Percentiles rank a stretch among this genome's conserved stretches.
phyloP scores from a whole-genome alignment of 2,329 filamentous ascomycete genomes.

The Gaeumannomyces tritici region DNA sequence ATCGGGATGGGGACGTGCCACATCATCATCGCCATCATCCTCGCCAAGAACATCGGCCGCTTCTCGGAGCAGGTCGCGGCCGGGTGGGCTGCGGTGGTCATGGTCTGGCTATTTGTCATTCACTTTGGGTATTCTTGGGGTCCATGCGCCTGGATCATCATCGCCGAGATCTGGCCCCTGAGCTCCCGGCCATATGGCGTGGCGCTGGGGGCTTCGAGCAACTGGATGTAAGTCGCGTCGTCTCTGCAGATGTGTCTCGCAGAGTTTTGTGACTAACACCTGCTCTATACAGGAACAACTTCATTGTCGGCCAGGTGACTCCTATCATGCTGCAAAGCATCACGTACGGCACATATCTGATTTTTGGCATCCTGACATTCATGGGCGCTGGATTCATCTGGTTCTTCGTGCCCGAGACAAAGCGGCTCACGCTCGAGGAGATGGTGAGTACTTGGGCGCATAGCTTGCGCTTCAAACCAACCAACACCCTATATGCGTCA shows the following conservation, averaged over 20 bases:
- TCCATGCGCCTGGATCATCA: conserved; percentile 64
- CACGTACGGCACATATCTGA: conserved; percentile 61
- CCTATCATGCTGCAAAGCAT: conserved; percentile 57
- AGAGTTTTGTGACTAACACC: neutral
- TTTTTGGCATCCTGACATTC: conserved; percentile 58
- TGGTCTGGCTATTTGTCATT: conserved; percentile 68
- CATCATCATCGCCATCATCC: conserved; percentile 61
- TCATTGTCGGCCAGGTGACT: conserved; percentile 59
- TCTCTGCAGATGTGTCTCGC: neutral
- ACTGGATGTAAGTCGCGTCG: conserved; percentile 43
- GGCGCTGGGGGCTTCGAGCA: conserved; percentile 54
- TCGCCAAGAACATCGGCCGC: conserved; percentile 50
- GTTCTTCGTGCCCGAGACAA: conserved; percentile 57
- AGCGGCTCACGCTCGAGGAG: conserved; percentile 53
- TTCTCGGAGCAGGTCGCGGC: conserved; percentile 49
- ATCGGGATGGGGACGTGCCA: conserved; percentile 63
- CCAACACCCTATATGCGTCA: neutral
- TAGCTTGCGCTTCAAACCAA: neutral
- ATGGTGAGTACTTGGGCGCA: conserved; percentile 31
- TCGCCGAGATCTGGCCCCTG: conserved; percentile 66
- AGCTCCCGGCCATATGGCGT: conserved; percentile 62
- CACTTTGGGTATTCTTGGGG: conserved; percentile 68
- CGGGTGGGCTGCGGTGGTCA: conserved; percentile 58
- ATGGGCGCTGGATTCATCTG: conserved; percentile 52
- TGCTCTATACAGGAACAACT: conserved; percentile 34